Evolutionary conservation across 148 eudicot species (phyloP).

Genomic region (Fagopyrum tataricum): DNA sequence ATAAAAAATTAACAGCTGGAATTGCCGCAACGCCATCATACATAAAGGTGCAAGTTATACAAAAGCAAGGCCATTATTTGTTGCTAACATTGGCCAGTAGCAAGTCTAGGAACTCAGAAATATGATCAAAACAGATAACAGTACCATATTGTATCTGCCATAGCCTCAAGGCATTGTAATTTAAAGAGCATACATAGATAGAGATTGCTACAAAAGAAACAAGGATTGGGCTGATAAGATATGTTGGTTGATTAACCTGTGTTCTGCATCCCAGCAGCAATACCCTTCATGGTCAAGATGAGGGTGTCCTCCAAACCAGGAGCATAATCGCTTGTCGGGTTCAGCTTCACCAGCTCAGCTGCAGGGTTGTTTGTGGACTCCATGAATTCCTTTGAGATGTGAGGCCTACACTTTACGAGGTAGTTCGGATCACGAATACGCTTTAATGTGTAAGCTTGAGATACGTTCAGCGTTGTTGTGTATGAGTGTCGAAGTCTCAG

Average conservation of each 20-base stretch:
- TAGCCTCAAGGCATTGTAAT: neutral
- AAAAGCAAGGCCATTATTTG: slow-evolving; percentile 4
- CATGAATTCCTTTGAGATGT: slow-evolving; percentile 70
- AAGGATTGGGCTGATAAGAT: neutral
- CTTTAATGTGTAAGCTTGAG: slow-evolving; percentile 85
- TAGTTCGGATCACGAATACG: slow-evolving; percentile 80
- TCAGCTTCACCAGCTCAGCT: slow-evolving; percentile 71
- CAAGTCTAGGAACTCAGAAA: neutral
- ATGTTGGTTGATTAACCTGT: slow-evolving; percentile 46
- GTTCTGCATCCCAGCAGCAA: slow-evolving; percentile 98
- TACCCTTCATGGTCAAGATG: slow-evolving; percentile 99
- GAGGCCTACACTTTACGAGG: slow-evolving; percentile 66
- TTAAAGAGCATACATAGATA: neutral
- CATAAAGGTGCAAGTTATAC: neutral
- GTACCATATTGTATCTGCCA: neutral
- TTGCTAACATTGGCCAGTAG: slow-evolving; percentile 6
- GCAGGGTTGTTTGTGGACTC: slow-evolving; percentile 56
- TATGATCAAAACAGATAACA: neutral
- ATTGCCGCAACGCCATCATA: no score
- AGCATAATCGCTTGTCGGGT: slow-evolving; percentile 90
- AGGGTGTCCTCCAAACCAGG: slow-evolving; percentile 98
- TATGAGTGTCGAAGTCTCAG: slow-evolving; percentile 80
- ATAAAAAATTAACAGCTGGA: no score
- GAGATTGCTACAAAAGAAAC: neutral
- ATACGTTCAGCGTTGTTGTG: slow-evolving; percentile 79